Evolutionary conservation across 1,284 basidiomycete species (phyloP).

Genomic region (Neolentinus lepideus): DNA sequence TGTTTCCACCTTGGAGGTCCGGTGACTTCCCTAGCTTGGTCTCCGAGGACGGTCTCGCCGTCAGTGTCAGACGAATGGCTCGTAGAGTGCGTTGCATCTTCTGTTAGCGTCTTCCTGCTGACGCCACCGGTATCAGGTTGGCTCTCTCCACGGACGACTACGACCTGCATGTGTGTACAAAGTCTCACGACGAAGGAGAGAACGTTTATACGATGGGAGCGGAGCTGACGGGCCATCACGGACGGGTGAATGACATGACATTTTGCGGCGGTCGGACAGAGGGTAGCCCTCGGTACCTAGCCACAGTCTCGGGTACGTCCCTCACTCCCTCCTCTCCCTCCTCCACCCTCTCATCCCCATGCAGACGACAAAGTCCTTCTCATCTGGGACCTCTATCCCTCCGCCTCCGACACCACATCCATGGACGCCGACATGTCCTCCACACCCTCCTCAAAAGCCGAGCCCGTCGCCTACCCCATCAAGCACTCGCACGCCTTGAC

Average conservation of each 20-base stretch:
- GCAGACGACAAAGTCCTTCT: constrained; percentile 75
- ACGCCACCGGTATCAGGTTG: constrained; percentile 35
- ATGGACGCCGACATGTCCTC: constrained; percentile 22
- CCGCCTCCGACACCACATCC: constrained; percentile 19
- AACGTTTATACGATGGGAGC: constrained; percentile 65
- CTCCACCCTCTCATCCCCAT: constrained; percentile 4
- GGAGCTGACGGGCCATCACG: constrained; percentile 70
- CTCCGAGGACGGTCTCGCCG: constrained; percentile 58
- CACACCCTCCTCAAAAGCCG: constrained; percentile 29
- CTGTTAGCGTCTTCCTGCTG: neutral
- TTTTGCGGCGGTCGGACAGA: constrained; percentile 66
- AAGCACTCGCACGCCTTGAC: constrained; percentile 62
- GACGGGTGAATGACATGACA: constrained; percentile 64
- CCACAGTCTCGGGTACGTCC: constrained; percentile 64
- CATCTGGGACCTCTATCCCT: constrained; percentile 66
- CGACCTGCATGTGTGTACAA: constrained; percentile 61
- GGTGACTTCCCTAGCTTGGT: constrained; percentile 74
- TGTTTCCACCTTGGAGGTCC: constrained; percentile 68
- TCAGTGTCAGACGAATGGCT: constrained; percentile 56
- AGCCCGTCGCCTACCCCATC: constrained; percentile 71
- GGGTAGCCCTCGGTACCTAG: constrained; percentile 64
- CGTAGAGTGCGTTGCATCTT: constrained; percentile 48
- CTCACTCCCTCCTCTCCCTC: constrained; percentile 6
- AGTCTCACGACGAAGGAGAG: constrained; percentile 40
- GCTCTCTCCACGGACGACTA: constrained; percentile 61